phyloP scores from a whole-genome alignment of 352 stramenopile species.

The Phytophthora tubulina region DNA sequence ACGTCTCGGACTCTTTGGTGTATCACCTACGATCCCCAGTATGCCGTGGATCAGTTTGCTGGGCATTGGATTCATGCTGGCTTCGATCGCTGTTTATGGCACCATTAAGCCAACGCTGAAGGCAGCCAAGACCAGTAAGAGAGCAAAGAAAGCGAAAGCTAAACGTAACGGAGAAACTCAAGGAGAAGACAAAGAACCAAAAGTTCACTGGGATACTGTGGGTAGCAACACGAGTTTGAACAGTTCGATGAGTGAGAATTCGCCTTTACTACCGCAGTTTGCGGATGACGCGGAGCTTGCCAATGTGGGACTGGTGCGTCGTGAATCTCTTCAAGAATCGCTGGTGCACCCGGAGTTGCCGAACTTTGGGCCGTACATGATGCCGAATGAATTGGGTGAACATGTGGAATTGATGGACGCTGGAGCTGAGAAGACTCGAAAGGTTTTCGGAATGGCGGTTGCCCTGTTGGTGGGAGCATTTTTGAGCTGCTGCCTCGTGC shows the following conservation, averaged over 20 bases:
- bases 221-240: conserved; percentile 32
- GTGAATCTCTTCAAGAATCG: conserved; percentile 61
- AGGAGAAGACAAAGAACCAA: conserved; percentile 1
- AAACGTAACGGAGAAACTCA: conserved; percentile 1
- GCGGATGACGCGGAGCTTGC: conserved; percentile 23
- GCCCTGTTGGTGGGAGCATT: conserved; percentile 76
- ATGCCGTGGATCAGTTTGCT: conserved; percentile 63
- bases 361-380: conserved; percentile 87
- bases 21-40: conserved; percentile 69
- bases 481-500: conserved; percentile 80
- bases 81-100: conserved; percentile 81
- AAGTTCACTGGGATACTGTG: conserved; percentile 22
- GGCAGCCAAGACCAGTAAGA: conserved; percentile 29
- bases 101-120: conserved; percentile 78
- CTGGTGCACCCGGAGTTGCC: conserved; percentile 80
- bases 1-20: conserved; percentile 75
- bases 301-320: conserved; percentile 27
- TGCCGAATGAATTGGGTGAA: conserved; percentile 69
- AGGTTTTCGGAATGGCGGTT: conserved; percentile 68
- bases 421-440: conserved; percentile 62
- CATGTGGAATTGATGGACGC: conserved; percentile 65
- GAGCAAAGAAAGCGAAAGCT: conserved; percentile 16
- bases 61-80: conserved; percentile 84
- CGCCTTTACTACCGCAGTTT: conserved; percentile 52
- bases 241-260: conserved; percentile 44